These are phyloP conservation scores for Vitis hybrid DNA, from an alignment of 177 flowering plant genomes.

Conservation along the genomic window DNA sequence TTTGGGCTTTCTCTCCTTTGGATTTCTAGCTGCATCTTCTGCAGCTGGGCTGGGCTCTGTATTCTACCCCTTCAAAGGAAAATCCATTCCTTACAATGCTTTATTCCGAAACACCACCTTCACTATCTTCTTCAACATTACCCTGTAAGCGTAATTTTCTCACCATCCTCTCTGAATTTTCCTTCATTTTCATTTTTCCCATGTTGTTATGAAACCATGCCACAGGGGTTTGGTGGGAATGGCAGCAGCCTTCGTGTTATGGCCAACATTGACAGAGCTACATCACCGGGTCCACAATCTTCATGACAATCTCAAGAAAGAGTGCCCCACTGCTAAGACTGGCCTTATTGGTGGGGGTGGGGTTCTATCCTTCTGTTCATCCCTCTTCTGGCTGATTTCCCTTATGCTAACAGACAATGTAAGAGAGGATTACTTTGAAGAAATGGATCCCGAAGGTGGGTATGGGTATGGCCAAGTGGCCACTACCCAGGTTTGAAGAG, in stretches of 20 bases:
- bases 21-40: slow-evolving; percentile 13
- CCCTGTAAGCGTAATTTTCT: slow-evolving; percentile 19
- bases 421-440: slow-evolving; percentile 15
- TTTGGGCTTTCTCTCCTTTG: slow-evolving; percentile 23
- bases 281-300: slow-evolving; percentile 12
- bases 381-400: slow-evolving; percentile 23
- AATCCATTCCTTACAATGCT: slow-evolving; percentile 23
- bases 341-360: slow-evolving; percentile 27
- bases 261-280: slow-evolving; percentile 15
- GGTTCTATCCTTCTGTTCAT: slow-evolving; percentile 12
- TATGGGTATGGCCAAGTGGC: neutral
- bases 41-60: slow-evolving; percentile 19
- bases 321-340: slow-evolving; percentile 24
- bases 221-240: neutral
- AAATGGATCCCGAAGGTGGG: neutral
- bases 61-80: slow-evolving; percentile 28
- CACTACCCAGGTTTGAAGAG: no score
- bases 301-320: slow-evolving; percentile 5
- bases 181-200: neutral
- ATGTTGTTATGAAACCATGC: no score
- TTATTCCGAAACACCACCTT: slow-evolving; percentile 30
- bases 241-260: slow-evolving; percentile 10
- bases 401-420: slow-evolving; percentile 19
- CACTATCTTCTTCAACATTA: slow-evolving; percentile 24
- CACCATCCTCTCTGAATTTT: neutral